Evolutionary conservation across 768 basidiomycete species (phyloP).

Genomic region (Exidia glandulosa): DNA sequence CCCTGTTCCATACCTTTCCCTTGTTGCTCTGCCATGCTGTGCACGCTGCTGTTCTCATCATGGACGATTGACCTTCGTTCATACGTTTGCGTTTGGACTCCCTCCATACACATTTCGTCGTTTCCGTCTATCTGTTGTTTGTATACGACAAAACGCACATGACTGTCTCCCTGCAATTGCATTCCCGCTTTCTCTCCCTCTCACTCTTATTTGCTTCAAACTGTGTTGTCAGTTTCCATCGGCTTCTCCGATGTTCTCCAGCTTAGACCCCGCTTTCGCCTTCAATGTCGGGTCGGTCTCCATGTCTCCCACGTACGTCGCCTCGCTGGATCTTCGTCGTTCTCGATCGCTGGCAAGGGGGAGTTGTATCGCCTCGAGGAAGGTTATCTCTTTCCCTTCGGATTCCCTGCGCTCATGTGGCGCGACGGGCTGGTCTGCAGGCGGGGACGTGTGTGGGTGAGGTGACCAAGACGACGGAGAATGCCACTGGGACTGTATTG

Average conservation of each 20-base stretch:
- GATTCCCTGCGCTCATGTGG: background rate
- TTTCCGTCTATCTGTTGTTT: too few species aligned
- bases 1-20: background rate
- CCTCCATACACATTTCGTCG: too few species aligned
- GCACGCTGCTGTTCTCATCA: background rate
- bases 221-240: background rate
- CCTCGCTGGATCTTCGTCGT: background rate
- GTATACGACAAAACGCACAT: too few species aligned
- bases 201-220: too few species aligned
- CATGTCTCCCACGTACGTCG: background rate
- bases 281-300: background rate
- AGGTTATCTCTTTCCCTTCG: background rate
- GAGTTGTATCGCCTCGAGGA: background rate
- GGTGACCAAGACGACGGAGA: background rate
- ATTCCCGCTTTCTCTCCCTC: too few species aligned
- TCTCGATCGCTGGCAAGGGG: background rate
- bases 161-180: background rate
- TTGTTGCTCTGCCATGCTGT: background rate
- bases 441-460: background rate
- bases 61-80: too few species aligned
- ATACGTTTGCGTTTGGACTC: too few species aligned
- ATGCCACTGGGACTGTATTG: background rate
- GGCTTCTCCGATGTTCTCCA: background rate
- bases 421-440: background rate
- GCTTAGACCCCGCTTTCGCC: background rate